Evolutionary conservation across 495 filamentous ascomycete genomes (phyloP).

Genomic region (Hypomontagnella submonticulosa): DNA sequence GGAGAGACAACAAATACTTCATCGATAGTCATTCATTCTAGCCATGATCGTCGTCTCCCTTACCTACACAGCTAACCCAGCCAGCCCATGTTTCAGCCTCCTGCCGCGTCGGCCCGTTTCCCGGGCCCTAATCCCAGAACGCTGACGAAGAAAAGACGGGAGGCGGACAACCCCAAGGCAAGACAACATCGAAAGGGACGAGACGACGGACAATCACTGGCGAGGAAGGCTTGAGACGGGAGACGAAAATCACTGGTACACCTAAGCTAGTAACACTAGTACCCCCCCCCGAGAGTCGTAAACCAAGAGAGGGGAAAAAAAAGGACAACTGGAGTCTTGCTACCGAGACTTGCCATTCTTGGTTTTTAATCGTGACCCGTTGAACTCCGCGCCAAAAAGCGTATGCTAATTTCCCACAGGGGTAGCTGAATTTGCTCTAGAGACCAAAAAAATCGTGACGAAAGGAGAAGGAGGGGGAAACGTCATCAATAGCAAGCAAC

Average conservation of each 20-base stretch:
- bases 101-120: no score
- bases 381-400: conserved; percentile 32
- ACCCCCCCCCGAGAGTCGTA: not conserved
- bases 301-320: no score
- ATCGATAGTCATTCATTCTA: not conserved
- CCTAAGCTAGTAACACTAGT: not conserved
- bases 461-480: not conserved
- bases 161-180: conserved; percentile 1
- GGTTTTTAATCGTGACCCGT: conserved; percentile 17
- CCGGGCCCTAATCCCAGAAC: not conserved
- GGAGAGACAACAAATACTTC: not conserved
- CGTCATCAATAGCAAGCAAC: conserved; percentile 1
- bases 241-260: conserved; percentile 1
- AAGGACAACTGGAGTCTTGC: conserved; percentile 3
- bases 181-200: not conserved
- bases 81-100: not conserved
- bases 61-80: not conserved
- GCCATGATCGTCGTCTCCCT: not conserved
- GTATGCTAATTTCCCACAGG: conserved; percentile 21
- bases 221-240: no score
- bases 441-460: conserved; percentile 1
- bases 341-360: conserved; percentile 22
- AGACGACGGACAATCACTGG: no score
- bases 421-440: conserved; percentile 22
- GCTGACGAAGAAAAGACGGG: no score